Evolutionary conservation across 2,329 filamentous ascomycete genomes (phyloP).

Genomic region (Calonectria multiphialidica): DNA sequence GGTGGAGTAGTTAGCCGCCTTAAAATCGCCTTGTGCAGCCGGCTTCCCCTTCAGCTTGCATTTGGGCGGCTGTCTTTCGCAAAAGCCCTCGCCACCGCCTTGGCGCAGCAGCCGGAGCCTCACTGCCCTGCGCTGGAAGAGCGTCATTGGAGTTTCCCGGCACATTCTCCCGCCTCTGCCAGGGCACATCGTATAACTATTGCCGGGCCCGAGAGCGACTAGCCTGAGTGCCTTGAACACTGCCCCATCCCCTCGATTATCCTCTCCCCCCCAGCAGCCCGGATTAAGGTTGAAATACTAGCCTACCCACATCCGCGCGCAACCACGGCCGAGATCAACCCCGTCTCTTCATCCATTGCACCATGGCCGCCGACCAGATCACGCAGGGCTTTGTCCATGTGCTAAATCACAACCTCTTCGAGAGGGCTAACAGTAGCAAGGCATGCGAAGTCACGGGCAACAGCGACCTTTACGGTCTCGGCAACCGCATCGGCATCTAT

Average conservation of each 20-base stretch:
- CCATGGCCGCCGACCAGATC: background rate
- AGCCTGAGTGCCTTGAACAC: background rate
- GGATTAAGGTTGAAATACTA: background rate
- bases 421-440: background rate
- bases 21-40: background rate
- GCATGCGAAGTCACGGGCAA: background rate
- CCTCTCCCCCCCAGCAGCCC: too few relatives aligned
- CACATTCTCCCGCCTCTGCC: background rate
- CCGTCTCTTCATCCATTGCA: background rate
- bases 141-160: background rate
- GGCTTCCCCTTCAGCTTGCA: background rate
- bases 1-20: conserved; percentile 1
- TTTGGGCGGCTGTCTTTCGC: background rate
- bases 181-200: background rate
- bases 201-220: background rate
- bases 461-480: conserved; percentile 13
- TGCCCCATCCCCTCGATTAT: background rate
- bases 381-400: background rate
- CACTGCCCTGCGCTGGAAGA: background rate
- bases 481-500: conserved; percentile 18
- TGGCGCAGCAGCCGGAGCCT: background rate
- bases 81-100: background rate
- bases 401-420: background rate
- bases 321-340: background rate
- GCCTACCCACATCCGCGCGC: background rate